These are phyloP conservation scores for Ambrosia hybrid DNA, from an alignment of 140 eudicot species.

Conservation along the genomic window DNA sequence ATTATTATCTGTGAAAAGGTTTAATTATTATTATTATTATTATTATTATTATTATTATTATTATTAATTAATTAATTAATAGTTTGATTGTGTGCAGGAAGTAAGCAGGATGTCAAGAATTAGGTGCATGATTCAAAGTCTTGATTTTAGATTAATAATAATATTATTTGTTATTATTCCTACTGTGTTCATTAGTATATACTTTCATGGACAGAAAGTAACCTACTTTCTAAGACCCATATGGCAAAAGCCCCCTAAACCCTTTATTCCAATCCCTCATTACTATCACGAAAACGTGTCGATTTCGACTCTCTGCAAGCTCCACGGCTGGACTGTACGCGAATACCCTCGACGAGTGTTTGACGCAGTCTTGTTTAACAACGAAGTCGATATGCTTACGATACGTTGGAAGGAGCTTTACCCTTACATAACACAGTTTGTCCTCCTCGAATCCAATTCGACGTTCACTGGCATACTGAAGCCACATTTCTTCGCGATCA, in stretches of 20 bases:
- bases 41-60: no score
- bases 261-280: conserved; percentile 50
- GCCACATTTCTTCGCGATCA: conserved; percentile 42
- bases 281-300: conserved; percentile 48
- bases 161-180: conserved; percentile 44
- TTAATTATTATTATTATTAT: no score
- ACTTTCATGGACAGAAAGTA: conserved; percentile 49
- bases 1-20: no score
- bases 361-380: conserved; percentile 56
- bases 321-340: conserved; percentile 62
- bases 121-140: conserved; percentile 43
- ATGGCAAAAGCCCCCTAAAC: conserved; percentile 62
- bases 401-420: conserved; percentile 61
- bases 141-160: conserved; percentile 40
- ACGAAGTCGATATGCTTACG: conserved; percentile 60
- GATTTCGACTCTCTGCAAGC: conserved; percentile 45
- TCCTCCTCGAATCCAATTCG: conserved; percentile 60
- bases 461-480: conserved; percentile 53
- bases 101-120: conserved; percentile 45
- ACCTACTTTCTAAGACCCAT: conserved; percentile 56
- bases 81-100: conserved; percentile 17
- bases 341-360: conserved; percentile 61
- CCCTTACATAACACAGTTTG: conserved; percentile 54
- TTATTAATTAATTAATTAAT: no score
- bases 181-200: conserved; percentile 27